phyloP scores from a whole-genome alignment of 2,329 filamentous ascomycete species.

The Diaporthe vexans region DNA sequence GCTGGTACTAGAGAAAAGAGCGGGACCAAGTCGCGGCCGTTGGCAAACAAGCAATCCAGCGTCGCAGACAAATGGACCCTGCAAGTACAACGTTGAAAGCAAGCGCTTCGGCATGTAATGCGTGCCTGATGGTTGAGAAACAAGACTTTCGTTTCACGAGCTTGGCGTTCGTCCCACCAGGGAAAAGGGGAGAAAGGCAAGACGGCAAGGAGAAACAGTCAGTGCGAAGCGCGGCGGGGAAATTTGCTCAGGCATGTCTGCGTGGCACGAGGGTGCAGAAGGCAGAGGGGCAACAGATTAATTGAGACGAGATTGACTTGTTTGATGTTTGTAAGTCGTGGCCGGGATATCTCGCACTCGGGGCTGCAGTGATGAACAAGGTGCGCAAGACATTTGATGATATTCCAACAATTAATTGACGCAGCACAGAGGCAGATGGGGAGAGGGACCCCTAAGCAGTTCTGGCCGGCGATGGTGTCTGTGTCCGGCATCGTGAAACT shows the following conservation, averaged over 20 bases:
- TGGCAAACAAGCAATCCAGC: background rate
- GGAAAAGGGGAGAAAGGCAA: background rate
- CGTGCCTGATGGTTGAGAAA: constrained; percentile 23
- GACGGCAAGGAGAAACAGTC: constrained; percentile 13
- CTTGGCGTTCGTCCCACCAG: constrained; percentile 24
- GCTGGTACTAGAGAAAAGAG: background rate
- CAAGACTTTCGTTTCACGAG: constrained; percentile 31
- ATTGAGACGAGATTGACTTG: background rate
- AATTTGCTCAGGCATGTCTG: constrained; percentile 4
- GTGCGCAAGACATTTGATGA: background rate
- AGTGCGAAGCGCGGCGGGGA: constrained; percentile 5
- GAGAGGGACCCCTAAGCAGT: background rate
- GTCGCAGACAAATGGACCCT: constrained; percentile 3
- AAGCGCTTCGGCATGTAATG: background rate
- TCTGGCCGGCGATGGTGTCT: constrained; percentile 31
- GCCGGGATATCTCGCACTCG: background rate
- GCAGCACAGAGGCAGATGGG: background rate
- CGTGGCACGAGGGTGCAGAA: background rate
- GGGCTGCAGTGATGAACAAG: background rate
- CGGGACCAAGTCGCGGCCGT: background rate
- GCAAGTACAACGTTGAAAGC: background rate
- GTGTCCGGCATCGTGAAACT: constrained; percentile 31
- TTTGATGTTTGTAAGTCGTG: background rate
- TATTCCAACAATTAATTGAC: background rate
- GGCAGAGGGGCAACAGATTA: background rate